A percentile compares a stretch with the other conserved stretches of the same genome.
These are phyloP conservation scores for Cutaneotrichosporon mucoides DNA, from an alignment of 1,284 basidiomycete genomes.

Conservation along the genomic window DNA sequence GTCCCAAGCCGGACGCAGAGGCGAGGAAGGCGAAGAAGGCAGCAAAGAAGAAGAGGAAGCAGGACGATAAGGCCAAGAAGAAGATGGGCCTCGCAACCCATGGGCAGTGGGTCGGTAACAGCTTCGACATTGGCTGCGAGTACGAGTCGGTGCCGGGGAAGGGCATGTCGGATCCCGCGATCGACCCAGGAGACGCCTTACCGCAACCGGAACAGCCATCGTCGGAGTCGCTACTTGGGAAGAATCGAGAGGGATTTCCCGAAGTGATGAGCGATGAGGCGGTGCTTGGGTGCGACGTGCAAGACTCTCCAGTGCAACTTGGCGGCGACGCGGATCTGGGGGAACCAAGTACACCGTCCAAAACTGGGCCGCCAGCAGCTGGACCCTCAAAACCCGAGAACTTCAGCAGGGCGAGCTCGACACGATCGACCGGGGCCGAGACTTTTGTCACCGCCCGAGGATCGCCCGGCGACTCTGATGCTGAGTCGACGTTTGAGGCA, in stretches of 20 bases:
- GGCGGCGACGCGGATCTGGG: too few species aligned
- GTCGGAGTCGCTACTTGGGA: too few species aligned
- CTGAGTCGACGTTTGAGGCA: constrained; percentile 8
- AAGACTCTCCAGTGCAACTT: not conserved
- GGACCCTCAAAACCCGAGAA: too few species aligned
- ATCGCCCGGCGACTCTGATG: not conserved
- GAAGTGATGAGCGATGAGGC: too few species aligned
- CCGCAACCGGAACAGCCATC: too few species aligned
- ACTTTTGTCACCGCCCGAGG: constrained; percentile 34
- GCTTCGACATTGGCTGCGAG: constrained; percentile 45
- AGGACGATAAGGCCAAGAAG: constrained; percentile 6
- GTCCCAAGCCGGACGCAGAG: not conserved
- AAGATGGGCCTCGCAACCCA: not conserved
- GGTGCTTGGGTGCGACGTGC: not conserved
- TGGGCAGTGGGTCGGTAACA: constrained; percentile 37
- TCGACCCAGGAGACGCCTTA: too few species aligned
- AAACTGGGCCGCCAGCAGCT: too few species aligned
- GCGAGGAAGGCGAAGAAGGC: not conserved
- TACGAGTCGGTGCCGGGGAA: constrained; percentile 16
- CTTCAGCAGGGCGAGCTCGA: not conserved
- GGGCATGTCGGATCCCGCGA: too few species aligned
- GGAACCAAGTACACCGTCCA: too few species aligned
- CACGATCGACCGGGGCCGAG: constrained; percentile 21
- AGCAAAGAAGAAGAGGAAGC: constrained; percentile 6
- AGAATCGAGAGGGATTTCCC: too few species aligned